Base-by-base conservation (phyloP, 495 filamentous ascomycete genomes). In the Cetradonia linearis region DNA sequence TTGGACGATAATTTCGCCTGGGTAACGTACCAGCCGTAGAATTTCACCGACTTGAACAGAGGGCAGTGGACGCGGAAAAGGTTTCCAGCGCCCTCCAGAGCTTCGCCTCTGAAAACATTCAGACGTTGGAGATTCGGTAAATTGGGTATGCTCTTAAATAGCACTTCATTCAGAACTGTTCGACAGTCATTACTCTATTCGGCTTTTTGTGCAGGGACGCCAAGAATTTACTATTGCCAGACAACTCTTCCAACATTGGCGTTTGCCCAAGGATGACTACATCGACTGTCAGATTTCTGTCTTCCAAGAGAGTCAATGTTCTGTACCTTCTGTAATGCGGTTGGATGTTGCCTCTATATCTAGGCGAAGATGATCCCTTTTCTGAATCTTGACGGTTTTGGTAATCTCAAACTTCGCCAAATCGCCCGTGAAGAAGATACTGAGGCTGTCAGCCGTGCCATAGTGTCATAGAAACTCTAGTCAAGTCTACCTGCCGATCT, bases 61-160 rank as follows among this genome's bases (percentile, higher is more conserved):
- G 78, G 81, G 60, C 86, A 91, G 65, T 79, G 72, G 40, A 74
- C 62, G 18, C 71, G 68, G 34, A 91, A 78, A n/a, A 78, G 73
- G 10, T 68, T 67, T 16, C 77, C 78, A 8, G 74, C 73, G 44
- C 78, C 76, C 38, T 75, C 70, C 0, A 91, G 75, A 23, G 80
- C 73, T 30, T 72, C 74, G 7, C 84, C 85, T 59, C 83, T 75
- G 65, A 73, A 80, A 6, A 88, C 69, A 25, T 75, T 73, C 25
- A 90, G 67, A 5, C 71, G 67, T 48, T 73, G 73, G 33, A 84
- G 68, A 44, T 72, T 64, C 5, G 73, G 73, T 33, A 79, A 61
- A 56, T 69, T 64, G 31, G 75, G 70, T 30, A 76, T 69, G 76
- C 80, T 83, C 56, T 68, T 59, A 8, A 69, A 68, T 23, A 83